Evolutionary conservation across 163 green algal species (phyloP).

Genomic region (Scenedesmus sp.): DNA sequence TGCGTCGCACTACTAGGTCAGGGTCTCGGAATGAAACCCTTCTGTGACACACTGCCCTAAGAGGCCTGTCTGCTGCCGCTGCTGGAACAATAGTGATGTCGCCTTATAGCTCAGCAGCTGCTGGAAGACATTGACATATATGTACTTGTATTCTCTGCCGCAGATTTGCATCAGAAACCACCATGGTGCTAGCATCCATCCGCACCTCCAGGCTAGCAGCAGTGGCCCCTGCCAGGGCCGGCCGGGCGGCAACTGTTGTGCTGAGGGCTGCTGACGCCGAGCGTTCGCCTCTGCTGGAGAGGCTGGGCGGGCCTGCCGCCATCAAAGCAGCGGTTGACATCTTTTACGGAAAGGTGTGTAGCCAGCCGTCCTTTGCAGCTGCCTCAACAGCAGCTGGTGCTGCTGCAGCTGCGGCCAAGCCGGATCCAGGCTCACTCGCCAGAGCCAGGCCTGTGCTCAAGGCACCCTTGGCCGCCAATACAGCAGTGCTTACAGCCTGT

Average conservation of each 20-base stretch:
- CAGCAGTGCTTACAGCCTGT: too few relatives aligned
- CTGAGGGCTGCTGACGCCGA: not conserved
- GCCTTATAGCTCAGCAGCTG: not conserved
- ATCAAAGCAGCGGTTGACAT: conserved; percentile 40
- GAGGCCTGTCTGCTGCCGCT: not conserved
- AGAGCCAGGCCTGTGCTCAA: not conserved
- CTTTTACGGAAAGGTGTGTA: conserved; percentile 27
- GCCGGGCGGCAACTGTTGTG: not conserved
- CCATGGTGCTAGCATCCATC: not conserved
- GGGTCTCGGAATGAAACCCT: not conserved
- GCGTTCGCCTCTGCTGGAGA: not conserved
- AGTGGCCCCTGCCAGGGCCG: not conserved
- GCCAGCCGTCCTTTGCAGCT: not conserved
- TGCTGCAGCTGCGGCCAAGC: not conserved
- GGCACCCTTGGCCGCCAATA: too few relatives aligned
- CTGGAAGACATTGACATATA: not conserved
- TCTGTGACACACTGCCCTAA: not conserved
- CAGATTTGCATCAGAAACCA: not conserved
- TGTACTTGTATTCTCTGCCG: not conserved
- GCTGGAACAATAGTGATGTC: not conserved
- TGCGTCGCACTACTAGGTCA: not conserved
- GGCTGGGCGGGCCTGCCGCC: not conserved
- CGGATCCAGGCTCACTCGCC: too few relatives aligned
- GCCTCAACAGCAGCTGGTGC: not conserved
- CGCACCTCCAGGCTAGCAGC: not conserved